Conservation (phyloP, 352 stramenopile genomes). For the Globisporangium cederbergense region DNA sequence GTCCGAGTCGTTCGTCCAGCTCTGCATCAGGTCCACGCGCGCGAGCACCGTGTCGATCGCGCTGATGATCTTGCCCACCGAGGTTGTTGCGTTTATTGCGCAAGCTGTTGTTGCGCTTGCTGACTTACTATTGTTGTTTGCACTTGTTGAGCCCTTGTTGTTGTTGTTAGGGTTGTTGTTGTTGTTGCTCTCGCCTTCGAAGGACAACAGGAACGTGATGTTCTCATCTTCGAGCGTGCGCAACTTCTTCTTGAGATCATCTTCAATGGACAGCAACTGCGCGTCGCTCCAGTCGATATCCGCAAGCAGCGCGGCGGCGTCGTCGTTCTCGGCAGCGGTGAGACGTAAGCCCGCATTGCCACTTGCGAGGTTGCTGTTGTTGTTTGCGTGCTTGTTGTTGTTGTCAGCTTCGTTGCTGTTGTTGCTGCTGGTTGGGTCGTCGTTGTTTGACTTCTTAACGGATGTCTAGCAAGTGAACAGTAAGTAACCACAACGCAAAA, state of each 20-base stretch:
- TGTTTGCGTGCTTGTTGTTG: slow-evolving; percentile 13
- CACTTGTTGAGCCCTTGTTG: background rate
- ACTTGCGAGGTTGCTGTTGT: slow-evolving; percentile 12
- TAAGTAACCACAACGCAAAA: background rate
- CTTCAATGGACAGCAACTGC: slow-evolving; percentile 47
- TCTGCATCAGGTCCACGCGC: slow-evolving; percentile 37
- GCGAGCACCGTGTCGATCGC: slow-evolving; percentile 50
- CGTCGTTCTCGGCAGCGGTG: slow-evolving; percentile 53
- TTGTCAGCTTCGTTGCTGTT: slow-evolving; percentile 14
- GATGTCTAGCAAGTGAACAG: slow-evolving; percentile 20
- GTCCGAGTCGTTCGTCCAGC: slow-evolving; percentile 62
- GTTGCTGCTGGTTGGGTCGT: slow-evolving; percentile 12
- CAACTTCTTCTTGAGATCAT: slow-evolving; percentile 51
- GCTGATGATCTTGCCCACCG: slow-evolving; percentile 57
- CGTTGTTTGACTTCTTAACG: slow-evolving; percentile 30
- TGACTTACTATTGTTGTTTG: slow-evolving; percentile 1
- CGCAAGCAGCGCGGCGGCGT: slow-evolving; percentile 44
- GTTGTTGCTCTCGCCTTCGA: slow-evolving; percentile 35
- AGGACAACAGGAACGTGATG: slow-evolving; percentile 65
- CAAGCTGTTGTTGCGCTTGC: background rate
- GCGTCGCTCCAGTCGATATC: slow-evolving; percentile 60
- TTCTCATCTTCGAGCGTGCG: slow-evolving; percentile 67
- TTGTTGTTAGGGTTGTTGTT: slow-evolving; percentile 12
- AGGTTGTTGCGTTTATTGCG: slow-evolving; percentile 18
- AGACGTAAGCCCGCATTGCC: slow-evolving; percentile 30